A percentile compares a stretch with the other conserved stretches of the same genome.
phyloP scores from a whole-genome alignment of 805 yeast genomes.

The Candida maesae region DNA sequence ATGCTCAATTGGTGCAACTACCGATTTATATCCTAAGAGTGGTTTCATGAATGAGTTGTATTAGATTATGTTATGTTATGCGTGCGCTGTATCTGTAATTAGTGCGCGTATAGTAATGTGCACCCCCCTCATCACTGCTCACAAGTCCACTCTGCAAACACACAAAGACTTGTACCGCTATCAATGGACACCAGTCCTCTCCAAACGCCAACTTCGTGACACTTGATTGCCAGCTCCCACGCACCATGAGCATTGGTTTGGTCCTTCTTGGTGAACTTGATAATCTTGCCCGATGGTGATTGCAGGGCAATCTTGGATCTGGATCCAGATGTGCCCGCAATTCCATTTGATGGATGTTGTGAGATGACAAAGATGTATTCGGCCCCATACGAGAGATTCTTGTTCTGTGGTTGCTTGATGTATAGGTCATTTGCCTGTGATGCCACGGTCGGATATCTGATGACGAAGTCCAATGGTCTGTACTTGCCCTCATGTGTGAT shows the following conservation, averaged over 20 bases:
- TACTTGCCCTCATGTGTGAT: conserved; percentile 65
- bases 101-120: no score
- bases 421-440: conserved; percentile 72
- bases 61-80: no score
- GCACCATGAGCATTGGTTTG: conserved; percentile 44
- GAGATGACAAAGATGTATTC: conserved; percentile 61
- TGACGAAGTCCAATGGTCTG: conserved; percentile 64
- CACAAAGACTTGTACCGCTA: conserved; percentile 76
- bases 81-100: no score
- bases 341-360: conserved; percentile 39
- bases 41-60: no score
- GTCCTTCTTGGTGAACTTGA: conserved; percentile 51
- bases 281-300: conserved; percentile 80
- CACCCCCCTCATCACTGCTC: no score
- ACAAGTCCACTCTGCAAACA: conserved; percentile 88
- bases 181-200: conserved; percentile 78
- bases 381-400: conserved; percentile 50
- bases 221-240: conserved; percentile 57
- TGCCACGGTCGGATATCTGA: conserved; percentile 67
- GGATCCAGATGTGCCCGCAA: conserved; percentile 10
- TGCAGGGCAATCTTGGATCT: conserved; percentile 66
- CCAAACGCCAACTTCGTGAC: conserved; percentile 78
- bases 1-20: no score
- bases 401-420: conserved; percentile 80
- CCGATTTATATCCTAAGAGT: no score